phyloP scores from a whole-genome alignment of 768 basidiomycete species.

The Lactifluus rugatus region DNA sequence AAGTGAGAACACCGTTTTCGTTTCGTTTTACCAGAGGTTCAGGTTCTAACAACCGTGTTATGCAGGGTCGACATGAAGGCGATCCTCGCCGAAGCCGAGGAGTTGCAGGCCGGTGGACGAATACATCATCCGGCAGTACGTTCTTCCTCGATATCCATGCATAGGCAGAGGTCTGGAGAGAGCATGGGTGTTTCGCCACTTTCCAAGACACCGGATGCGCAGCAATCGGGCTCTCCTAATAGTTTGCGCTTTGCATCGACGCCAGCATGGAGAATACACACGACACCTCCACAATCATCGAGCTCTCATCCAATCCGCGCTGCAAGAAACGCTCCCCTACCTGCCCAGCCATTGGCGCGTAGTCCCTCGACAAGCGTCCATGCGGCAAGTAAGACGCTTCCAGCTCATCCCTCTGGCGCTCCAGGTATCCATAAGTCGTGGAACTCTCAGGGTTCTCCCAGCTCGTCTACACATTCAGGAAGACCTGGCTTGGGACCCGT shows the following conservation, averaged over 20 bases:
- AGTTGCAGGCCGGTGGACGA: constrained; percentile 17
- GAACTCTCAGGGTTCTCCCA: not conserved
- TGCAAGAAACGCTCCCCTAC: not conserved
- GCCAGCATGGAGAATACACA: not conserved
- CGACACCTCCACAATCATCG: not conserved
- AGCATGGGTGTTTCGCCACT: constrained; percentile 8
- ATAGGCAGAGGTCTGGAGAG: constrained; percentile 9
- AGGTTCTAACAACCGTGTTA: not conserved
- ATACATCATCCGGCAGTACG: constrained; percentile 14
- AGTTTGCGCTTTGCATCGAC: not conserved
- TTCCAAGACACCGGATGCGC: constrained; percentile 6
- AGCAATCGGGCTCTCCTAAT: not conserved
- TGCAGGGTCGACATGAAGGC: constrained; percentile 71
- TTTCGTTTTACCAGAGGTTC: not conserved
- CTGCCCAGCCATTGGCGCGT: not conserved
- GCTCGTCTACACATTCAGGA: not conserved
- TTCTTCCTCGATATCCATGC: not conserved
- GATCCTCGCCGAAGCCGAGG: constrained; percentile 73
- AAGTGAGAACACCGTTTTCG: constrained; percentile 34
- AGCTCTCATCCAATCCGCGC: not conserved
- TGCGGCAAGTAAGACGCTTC: not conserved
- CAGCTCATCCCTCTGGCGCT: not conserved
- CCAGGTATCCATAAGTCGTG: not conserved
- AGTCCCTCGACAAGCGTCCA: not conserved
- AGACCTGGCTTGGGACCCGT: constrained; percentile 48